Evolutionary conservation across 106 monocot species (phyloP).

Genomic region (Acanthochlamys bracteata): DNA sequence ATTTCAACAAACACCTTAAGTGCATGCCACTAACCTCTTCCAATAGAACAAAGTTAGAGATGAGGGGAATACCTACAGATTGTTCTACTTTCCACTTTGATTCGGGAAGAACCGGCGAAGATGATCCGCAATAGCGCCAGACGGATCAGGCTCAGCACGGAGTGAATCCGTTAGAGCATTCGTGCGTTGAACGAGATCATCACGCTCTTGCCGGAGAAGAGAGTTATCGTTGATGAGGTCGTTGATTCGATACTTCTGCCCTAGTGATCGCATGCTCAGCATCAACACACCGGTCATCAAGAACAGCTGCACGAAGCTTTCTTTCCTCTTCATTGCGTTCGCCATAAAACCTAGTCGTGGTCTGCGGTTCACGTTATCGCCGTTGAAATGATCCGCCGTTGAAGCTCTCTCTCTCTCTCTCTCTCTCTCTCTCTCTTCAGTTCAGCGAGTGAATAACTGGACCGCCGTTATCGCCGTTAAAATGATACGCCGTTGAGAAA

Average conservation of each 20-base stretch:
- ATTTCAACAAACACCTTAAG: not conserved
- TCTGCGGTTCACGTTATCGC: not conserved
- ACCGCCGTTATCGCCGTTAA: no score
- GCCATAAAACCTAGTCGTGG: conserved; percentile 34
- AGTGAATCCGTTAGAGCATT: conserved; percentile 46
- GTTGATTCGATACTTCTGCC: conserved; percentile 85
- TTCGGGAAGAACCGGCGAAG: conserved; percentile 49
- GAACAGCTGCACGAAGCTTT: conserved; percentile 66
- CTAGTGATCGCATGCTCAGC: conserved; percentile 64
- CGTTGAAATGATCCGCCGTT: no score
- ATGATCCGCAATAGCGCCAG: conserved; percentile 53
- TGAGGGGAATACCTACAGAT: not conserved
- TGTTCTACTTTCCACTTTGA: not conserved
- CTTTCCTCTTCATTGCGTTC: conserved; percentile 77
- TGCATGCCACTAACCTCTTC: not conserved
- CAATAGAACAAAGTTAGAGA: not conserved
- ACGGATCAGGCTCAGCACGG: conserved; percentile 56
- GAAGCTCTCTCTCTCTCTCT: no score
- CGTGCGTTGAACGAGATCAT: conserved; percentile 56
- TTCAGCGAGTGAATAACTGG: no score
- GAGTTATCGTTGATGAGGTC: conserved; percentile 59
- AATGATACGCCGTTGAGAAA: no score
- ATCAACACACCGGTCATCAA: conserved; percentile 73
- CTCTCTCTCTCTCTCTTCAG: no score
- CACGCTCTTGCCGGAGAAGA: conserved; percentile 62